Percentiles rank a stretch among this genome's conserved stretches.
These are phyloP conservation scores for Dicorynia guianensis DNA, from an alignment of 306 rosid genomes.

Conservation along the genomic window DNA sequence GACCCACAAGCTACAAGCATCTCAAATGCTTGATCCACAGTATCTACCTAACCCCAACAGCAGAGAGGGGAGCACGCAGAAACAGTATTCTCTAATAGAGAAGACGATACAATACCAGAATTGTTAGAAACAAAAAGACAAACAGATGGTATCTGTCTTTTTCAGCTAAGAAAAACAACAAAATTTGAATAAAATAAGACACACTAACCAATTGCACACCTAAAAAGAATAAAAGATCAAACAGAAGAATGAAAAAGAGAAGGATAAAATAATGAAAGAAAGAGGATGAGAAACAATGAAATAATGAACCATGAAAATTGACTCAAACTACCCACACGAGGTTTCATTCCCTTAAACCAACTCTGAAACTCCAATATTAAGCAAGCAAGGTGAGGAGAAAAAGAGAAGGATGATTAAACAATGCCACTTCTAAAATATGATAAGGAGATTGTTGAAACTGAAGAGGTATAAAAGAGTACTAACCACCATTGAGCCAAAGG, in stretches of 20 bases:
- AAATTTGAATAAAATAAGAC: not conserved
- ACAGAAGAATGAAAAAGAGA: no score
- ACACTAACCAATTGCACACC: slow-evolving; percentile 13
- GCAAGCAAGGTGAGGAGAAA: not conserved
- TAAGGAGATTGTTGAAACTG: not conserved
- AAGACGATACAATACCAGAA: slow-evolving; percentile 9
- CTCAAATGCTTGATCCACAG: slow-evolving; percentile 35
- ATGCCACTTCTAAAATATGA: not conserved
- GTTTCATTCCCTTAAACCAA: not conserved
- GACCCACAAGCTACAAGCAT: not conserved
- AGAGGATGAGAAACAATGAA: not conserved
- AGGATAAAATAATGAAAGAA: no score
- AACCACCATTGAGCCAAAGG: slow-evolving; percentile 97
- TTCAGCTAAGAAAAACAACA: not conserved
- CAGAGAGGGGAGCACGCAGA: not conserved
- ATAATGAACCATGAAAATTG: not conserved
- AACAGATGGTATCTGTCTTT: slow-evolving; percentile 7
- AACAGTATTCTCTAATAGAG: slow-evolving; percentile 5
- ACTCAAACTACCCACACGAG: not conserved
- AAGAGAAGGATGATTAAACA: not conserved
- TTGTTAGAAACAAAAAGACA: slow-evolving; percentile 33
- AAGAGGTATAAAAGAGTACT: slow-evolving; percentile 1
- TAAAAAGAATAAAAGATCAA: slow-evolving; percentile 39
- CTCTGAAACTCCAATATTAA: not conserved
- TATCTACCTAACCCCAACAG: not conserved